Conservation (phyloP, 176 grass and related monocot genomes). For the Oryza brachyantha region DNA sequence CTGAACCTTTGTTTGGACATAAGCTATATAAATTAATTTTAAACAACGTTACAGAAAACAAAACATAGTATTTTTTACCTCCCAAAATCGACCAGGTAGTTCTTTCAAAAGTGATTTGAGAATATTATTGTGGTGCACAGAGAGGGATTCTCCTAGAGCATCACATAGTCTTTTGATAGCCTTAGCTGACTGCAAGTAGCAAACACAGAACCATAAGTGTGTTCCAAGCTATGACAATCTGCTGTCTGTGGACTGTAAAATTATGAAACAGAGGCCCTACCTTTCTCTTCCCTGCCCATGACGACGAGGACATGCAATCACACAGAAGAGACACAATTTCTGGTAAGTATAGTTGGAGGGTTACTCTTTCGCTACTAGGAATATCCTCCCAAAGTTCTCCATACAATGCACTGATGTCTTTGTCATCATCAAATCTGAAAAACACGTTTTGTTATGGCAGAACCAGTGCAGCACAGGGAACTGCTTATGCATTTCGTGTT, state of each 20-base stretch:
- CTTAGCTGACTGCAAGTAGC: conserved; percentile 84
- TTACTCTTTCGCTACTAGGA: conserved; percentile 91
- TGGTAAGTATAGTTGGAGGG: conserved; percentile 75
- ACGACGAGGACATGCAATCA: conserved; percentile 78
- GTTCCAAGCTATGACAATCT: conserved; percentile 21
- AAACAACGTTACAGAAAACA: background rate
- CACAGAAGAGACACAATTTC: conserved; percentile 80
- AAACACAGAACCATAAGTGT: conserved; percentile 21
- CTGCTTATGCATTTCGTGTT: conserved; percentile 21
- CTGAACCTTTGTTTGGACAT: background rate
- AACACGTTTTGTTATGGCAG: conserved; percentile 26
- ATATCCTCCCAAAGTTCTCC: conserved; percentile 94
- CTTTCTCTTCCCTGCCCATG: conserved; percentile 97
- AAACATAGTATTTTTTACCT: conserved; percentile 45
- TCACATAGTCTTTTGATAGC: conserved; percentile 78
- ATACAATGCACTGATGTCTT: conserved; percentile 80
- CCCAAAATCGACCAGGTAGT: conserved; percentile 87
- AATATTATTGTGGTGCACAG: conserved; percentile 61
- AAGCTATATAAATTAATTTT: background rate
- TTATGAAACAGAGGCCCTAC: conserved; percentile 37
- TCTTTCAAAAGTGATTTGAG: conserved; percentile 84
- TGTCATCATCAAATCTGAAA: conserved; percentile 96
- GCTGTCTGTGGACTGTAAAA: conserved; percentile 28
- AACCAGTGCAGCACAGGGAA: conserved; percentile 11
- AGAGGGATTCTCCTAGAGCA: conserved; percentile 72